These are phyloP conservation scores for Rhodosporidiobolus sp. DNA, from an alignment of 768 basidiomycete species.

Conservation along the genomic window DNA sequence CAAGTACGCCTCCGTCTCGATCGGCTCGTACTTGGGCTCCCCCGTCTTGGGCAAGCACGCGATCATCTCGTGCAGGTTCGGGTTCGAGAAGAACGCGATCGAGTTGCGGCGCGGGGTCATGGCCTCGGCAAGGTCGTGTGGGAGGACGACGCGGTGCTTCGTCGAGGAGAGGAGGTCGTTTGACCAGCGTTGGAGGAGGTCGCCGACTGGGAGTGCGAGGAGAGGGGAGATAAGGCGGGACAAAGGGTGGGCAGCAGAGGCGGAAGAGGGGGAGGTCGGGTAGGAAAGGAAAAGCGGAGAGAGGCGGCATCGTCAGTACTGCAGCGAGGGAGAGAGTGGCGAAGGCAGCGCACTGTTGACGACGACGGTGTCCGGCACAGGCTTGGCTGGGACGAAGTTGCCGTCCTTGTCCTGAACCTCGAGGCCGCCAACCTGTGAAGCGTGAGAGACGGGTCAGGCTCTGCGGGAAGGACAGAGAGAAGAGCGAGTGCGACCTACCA, in stretches of 20 bases:
- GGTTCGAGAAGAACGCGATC: constrained; percentile 56
- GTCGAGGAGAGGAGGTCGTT: constrained; percentile 47
- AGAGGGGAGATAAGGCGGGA: not conserved
- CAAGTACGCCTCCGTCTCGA: constrained; percentile 48
- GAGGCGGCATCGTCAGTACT: too few relatives aligned
- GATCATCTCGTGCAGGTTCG: constrained; percentile 52
- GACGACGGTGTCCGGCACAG: constrained; percentile 47
- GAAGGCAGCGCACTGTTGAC: constrained; percentile 11
- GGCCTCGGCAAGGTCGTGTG: constrained; percentile 13
- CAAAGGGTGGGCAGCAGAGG: not conserved
- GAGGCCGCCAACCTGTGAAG: constrained; percentile 56
- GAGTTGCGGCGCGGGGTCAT: constrained; percentile 60
- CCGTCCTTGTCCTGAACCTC: constrained; percentile 62
- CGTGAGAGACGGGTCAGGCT: too few relatives aligned
- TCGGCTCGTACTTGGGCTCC: constrained; percentile 55
- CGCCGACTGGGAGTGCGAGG: constrained; percentile 25
- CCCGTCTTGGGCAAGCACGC: constrained; percentile 58
- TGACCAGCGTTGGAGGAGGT: constrained; percentile 45
- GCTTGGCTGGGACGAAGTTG: constrained; percentile 43
- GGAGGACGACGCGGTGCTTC: constrained; percentile 47
- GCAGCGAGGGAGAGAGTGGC: too few relatives aligned
- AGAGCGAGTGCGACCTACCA: constrained; percentile 16
- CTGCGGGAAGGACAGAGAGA: too few relatives aligned
- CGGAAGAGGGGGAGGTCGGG: not conserved
- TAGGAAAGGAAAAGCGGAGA: too few relatives aligned